Evolutionary conservation across 179 eudicot genomes (phyloP), one percentile per base, ranked within the genome.

Genomic region (Patellifolia procumbens): DNA sequence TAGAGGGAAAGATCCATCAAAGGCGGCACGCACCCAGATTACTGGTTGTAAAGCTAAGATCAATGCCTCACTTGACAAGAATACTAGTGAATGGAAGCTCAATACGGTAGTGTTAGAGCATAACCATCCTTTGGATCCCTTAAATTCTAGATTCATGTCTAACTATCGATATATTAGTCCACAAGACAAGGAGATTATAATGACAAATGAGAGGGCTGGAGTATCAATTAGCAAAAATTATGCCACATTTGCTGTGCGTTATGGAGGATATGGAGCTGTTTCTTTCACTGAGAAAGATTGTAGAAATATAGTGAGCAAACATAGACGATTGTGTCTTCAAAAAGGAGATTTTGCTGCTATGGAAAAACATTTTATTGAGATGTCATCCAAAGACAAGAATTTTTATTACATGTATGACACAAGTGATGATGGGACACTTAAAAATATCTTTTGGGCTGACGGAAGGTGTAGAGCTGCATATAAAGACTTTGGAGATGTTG

Each of bases 391-490:
- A 7, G 9, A 37, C 28, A 5, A 11, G 1, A 37, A 37, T n/a
- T 65, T 65, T 4, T 35, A 19, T 8, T 65, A 65, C 4, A 19
- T 19, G 26, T n/a, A n/a, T n/a, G n/a, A n/a, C n/a, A n/a, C n/a
- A n/a, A n/a, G n/a, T n/a, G n/a, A n/a, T n/a, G n/a, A n/a, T n/a
- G n/a, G n/a, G n/a, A n/a, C 12, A 2, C 22, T 68, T 1, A 24
- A 5, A 39, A 68, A 39, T 42, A 31, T 67, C 1, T 67, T 67
- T 26, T 67, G 52, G 70, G 70, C 19, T 15, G 70, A 67, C 24
- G 70, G 49, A 45, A 51, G 56, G 20, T 26, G 72, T 28, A 68
- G 55, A 46, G 56, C 56, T 11, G 72, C 72, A 20, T 46, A 46
- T 6, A n/a, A n/a, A n/a, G n/a, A n/a, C 7, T 45, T 68, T 68